phyloP scores from a whole-genome alignment of 2,329 filamentous ascomycete species.

The Clonostachys solani region DNA sequence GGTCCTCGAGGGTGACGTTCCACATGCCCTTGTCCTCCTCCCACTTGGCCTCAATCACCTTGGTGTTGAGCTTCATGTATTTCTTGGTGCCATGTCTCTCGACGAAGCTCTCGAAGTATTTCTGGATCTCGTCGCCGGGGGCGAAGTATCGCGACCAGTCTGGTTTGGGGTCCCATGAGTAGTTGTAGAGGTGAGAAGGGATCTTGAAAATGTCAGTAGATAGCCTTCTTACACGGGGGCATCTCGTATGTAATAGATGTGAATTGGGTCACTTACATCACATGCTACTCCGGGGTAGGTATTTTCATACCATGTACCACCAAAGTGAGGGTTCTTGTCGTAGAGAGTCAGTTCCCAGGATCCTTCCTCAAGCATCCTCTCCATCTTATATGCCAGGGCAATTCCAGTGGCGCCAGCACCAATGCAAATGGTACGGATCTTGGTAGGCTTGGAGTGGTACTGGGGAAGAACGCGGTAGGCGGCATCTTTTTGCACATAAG shows the following conservation, averaged over 20 bases:
- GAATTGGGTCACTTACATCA: conserved; percentile 34
- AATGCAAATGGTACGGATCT: conserved; percentile 21
- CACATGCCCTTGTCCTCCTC: conserved; percentile 32
- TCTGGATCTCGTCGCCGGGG: conserved; percentile 33
- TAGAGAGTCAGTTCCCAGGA: conserved; percentile 22
- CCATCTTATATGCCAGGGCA: conserved; percentile 21
- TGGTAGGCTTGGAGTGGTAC: conserved; percentile 27
- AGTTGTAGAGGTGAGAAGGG: conserved; percentile 54
- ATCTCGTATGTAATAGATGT: background rate
- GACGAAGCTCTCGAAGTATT: conserved; percentile 35
- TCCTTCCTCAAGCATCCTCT: conserved; percentile 16
- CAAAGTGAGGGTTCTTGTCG: conserved; percentile 29
- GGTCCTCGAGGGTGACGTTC: conserved; percentile 18
- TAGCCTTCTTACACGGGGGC: background rate
- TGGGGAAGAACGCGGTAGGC: conserved; percentile 20
- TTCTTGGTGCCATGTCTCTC: conserved; percentile 27
- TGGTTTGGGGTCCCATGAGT: conserved; percentile 53
- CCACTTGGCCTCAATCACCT: conserved; percentile 36
- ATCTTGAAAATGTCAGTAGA: conserved; percentile 22
- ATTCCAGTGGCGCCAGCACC: conserved; percentile 20
- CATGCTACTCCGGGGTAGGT: conserved; percentile 45
- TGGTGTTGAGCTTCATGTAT: conserved; percentile 36
- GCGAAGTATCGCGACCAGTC: conserved; percentile 36
- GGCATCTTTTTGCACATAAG: conserved; percentile 8
- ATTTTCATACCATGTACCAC: conserved; percentile 49